Base-by-base conservation (phyloP, 768 basidiomycete genomes). In the Gloeopeniophorella convolvens region DNA sequence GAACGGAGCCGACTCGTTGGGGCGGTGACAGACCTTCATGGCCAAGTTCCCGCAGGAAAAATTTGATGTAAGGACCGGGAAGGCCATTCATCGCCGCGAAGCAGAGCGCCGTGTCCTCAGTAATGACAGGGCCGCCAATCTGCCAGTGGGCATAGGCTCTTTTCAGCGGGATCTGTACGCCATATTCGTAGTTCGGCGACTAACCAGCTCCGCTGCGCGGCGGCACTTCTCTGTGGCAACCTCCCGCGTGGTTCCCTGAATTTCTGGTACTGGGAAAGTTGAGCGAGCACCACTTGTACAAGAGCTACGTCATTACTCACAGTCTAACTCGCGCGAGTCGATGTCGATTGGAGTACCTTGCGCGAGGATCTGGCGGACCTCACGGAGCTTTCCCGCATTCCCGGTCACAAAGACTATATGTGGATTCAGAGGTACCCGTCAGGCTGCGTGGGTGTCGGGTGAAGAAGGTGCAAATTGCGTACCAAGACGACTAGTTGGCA, bases 31-130 rank as follows among this genome's bases (percentile, higher is more conserved):
- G 13, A 71, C 95, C 95, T 55, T 89, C 82, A 63, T 91, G 89
- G 2, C 95, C 95, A 5, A 97, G 66, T 21, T 75, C 76, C 36
- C 75, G 74, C 66, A 97, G 70, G 66, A 99, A 99, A 56, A 89
- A 74, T 62, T 99, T 99, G 74, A 99, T 94, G 69, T 95, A 99
- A 0, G 95, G 95, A 0, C 96, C 96, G 2, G 96, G 96, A 3
- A 99, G 77, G 0, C 92, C 95, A 16, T 83, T 79, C 15, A 98
- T 71, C 0, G 96, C 93, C 53, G 82, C 79, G 62, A 90, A 98
- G 58, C 85, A 89, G 5, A 99, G 77, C 0, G 96, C 92, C 0
- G 96, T 99, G 64, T 99, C 96, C 69, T 99, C 91, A 0, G 89
- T 92, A 59, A 82, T 80, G 56, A 78, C 80, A 7, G 82, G 73